These are phyloP conservation scores for Achaetomiella virescens DNA, from an alignment of 495 filamentous ascomycete genomes.

Conservation along the genomic window DNA sequence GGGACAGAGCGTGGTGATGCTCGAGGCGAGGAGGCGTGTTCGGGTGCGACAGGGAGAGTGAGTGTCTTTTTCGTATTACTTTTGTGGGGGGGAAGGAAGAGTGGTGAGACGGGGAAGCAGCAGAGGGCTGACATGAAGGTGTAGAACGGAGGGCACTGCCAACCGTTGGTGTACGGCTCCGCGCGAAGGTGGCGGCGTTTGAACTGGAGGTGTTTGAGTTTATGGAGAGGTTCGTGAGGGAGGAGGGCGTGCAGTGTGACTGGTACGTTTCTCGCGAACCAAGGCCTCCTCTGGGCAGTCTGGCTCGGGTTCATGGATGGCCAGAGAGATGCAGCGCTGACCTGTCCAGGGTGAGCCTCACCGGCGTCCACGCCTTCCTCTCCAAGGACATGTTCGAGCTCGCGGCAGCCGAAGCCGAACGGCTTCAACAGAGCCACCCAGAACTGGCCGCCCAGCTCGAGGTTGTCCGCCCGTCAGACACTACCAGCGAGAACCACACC, in stretches of 20 bases:
- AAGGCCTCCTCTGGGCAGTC: background rate
- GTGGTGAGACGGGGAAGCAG: background rate
- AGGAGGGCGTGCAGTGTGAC: constrained; percentile 55
- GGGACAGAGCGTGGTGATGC: constrained; percentile 52
- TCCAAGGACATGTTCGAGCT: constrained; percentile 39
- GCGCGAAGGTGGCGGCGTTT: constrained; percentile 50
- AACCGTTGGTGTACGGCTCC: constrained; percentile 52
- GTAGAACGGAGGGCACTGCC: constrained; percentile 70
- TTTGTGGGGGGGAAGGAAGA: background rate
- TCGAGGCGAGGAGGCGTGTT: constrained; percentile 78
- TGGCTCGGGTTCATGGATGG: background rate
- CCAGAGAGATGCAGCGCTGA: constrained; percentile 6
- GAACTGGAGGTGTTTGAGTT: constrained; percentile 55
- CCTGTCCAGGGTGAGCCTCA: constrained; percentile 27
- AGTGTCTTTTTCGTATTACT: constrained; percentile 16
- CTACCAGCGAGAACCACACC: constrained; percentile 13
- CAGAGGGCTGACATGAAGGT: background rate
- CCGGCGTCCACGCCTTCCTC: constrained; percentile 49
- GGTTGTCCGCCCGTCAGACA: constrained; percentile 26
- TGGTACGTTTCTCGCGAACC: constrained; percentile 29
- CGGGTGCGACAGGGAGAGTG: constrained; percentile 72
- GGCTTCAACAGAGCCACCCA: constrained; percentile 44
- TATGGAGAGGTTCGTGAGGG: constrained; percentile 46
- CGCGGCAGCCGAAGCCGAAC: constrained; percentile 36
- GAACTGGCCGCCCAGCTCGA: constrained; percentile 39